These are phyloP conservation scores for Coemansia sp. DNA, from an alignment of 192 early-diverging fungal species.

Conservation along the genomic window DNA sequence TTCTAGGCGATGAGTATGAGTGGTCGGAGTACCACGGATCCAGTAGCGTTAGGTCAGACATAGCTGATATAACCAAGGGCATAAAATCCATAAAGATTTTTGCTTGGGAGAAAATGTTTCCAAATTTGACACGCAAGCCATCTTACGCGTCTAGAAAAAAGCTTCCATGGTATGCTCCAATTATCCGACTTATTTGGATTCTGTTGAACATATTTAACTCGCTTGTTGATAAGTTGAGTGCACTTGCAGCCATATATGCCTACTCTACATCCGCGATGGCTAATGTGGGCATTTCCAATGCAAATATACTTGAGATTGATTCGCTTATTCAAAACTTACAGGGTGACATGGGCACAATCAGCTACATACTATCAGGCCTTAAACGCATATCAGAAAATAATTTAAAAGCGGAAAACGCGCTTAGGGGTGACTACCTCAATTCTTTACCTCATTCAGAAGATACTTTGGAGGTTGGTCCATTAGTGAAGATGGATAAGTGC, in stretches of 20 bases:
- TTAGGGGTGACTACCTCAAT: constrained; percentile 28
- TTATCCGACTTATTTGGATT: not conserved
- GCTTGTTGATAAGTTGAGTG: not conserved
- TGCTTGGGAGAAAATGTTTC: constrained; percentile 1
- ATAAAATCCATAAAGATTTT: not conserved
- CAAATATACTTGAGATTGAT: not conserved
- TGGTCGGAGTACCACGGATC: not conserved
- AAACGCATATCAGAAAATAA: constrained; percentile 8
- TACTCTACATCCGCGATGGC: not conserved
- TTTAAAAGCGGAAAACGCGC: constrained; percentile 9
- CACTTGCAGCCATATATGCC: not conserved
- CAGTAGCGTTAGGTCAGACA: not conserved
- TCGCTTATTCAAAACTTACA: not conserved
- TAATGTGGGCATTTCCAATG: not conserved
- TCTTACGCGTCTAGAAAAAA: too few species aligned
- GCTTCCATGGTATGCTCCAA: not conserved
- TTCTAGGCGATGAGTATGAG: constrained; percentile 1
- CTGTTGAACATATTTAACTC: not conserved
- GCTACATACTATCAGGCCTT: not conserved
- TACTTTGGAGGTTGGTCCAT: not conserved
- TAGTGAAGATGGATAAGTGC: constrained; percentile 17
- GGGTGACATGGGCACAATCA: not conserved
- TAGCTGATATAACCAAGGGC: not conserved
- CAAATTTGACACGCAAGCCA: not conserved
- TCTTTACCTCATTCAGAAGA: constrained; percentile 11